Evolutionary conservation across 129 eudicot genomes (phyloP).

Genomic region (Centella asiatica): DNA sequence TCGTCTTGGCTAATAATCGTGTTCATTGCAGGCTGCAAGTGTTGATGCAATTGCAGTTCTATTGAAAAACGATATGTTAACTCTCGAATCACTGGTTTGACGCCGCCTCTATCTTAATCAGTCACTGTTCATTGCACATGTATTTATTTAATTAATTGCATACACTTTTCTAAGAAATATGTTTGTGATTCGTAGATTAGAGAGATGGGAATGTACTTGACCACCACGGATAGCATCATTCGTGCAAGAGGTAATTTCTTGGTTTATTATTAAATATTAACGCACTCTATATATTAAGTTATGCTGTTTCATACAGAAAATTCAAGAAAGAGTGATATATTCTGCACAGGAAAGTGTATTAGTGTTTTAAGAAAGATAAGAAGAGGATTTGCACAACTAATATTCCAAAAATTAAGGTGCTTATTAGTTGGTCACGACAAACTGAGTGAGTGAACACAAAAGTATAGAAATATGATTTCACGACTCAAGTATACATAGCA

Average conservation of each 20-base stretch:
- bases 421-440: too few species aligned
- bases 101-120: not conserved
- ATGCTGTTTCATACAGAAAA: too few species aligned
- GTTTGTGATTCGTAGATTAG: slow-evolving; percentile 39
- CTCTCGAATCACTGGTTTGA: slow-evolving; percentile 53
- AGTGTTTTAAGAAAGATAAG: too few species aligned
- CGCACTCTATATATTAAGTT: too few species aligned
- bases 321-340: too few species aligned
- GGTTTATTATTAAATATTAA: not conserved
- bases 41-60: slow-evolving; percentile 63
- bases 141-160: not conserved
- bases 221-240: slow-evolving; percentile 63
- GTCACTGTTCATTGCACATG: not conserved
- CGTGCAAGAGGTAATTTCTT: slow-evolving; percentile 75
- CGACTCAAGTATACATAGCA: too few species aligned
- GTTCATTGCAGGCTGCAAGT: slow-evolving; percentile 49
- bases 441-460: too few species aligned
- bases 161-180: not conserved
- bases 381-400: too few species aligned
- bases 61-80: slow-evolving; percentile 45
- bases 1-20: not conserved
- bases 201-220: slow-evolving; percentile 91
- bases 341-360: too few species aligned
- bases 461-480: too few species aligned
- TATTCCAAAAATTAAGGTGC: too few species aligned